Evolutionary conservation across 1,284 basidiomycete species (phyloP), one percentile per base, ranked within the genome.

Genomic region (Malassezia psittaci): DNA sequence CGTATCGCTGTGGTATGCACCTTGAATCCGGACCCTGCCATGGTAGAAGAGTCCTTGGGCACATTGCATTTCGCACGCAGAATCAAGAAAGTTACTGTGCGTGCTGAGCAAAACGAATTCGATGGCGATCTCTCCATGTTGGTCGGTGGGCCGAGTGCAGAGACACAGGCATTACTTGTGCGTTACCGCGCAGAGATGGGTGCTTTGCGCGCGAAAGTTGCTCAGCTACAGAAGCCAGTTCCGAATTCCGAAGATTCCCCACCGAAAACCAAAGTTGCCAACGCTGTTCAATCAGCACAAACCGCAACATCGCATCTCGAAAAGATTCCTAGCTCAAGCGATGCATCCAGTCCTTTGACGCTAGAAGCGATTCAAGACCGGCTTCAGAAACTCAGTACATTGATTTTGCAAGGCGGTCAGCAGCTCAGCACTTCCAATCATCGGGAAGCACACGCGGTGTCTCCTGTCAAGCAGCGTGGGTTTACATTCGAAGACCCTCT

Each of bases 1-100:
- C 83, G 89, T 16, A 91, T 98, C 48, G 90, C 88, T 36, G 93
- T 98, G 29, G 87, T 96, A 56, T 96, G 90, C 72, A 96, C 93
- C 0, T 83, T 96, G 47, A 73, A 73, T 46, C 71, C 69, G 2
- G 61, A 52, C 19, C 56, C 64, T 1, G 49, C 51, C 8, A 77
- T 87, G 35, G 78, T 90, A 6, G 79, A 83, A 3, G 90, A 93
- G 77, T 85, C 83, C 3, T 83, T 83, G 45, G 88, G 84, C 59
- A 94, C 89, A 0, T 77, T 93, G 15, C 81, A 85, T 46, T 96
- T 98, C 73, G 93, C 93, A 0, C 84, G 85, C 64, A 78, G 88
- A 35, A 85, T 90, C 71, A 90, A 90, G 79, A 84, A 82, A 64
- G 79, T 80, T 16, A 74, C 86, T 76, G 78, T 96, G 35, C 83